Conservation (phyloP, 805 yeast genomes). For the Brettanomyces sp. region DNA sequence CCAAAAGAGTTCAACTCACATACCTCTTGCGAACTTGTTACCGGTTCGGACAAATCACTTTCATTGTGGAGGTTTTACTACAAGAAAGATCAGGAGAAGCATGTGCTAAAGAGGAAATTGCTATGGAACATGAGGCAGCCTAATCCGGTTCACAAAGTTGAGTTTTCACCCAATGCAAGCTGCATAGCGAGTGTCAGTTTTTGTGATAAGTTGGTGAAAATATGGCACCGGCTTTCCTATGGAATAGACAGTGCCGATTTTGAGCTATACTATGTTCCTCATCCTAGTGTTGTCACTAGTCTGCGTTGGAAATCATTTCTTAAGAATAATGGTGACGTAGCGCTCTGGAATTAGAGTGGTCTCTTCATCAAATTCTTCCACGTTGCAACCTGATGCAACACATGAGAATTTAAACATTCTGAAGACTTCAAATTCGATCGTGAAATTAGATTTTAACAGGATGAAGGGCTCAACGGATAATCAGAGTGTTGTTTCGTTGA, state of each 20-base stretch:
- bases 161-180: conserved; percentile 59
- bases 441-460: conserved; percentile 14
- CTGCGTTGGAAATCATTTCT: conserved; percentile 44
- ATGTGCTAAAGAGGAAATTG: conserved; percentile 10
- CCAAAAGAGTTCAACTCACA: conserved; percentile 27
- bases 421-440: conserved; percentile 21
- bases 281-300: conserved; percentile 46
- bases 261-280: conserved; percentile 62
- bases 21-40: conserved; percentile 42
- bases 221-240: conserved; percentile 70
- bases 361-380: background rate
- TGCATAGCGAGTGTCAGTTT: conserved; percentile 56
- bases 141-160: conserved; percentile 45
- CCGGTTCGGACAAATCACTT: conserved; percentile 46
- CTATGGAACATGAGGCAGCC: conserved; percentile 50
- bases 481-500: conserved; percentile 3
- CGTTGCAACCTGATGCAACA: background rate
- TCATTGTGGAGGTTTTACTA: conserved; percentile 43
- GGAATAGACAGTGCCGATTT: conserved; percentile 56
- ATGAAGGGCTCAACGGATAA: conserved; percentile 1
- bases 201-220: conserved; percentile 58
- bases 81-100: conserved; percentile 8
- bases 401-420: conserved; percentile 9
- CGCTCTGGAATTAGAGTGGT: conserved; percentile 3
- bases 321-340: background rate